These are phyloP conservation scores for Umbelopsis vinacea DNA, from an alignment of 192 early-diverging fungal genomes.

Conservation along the genomic window DNA sequence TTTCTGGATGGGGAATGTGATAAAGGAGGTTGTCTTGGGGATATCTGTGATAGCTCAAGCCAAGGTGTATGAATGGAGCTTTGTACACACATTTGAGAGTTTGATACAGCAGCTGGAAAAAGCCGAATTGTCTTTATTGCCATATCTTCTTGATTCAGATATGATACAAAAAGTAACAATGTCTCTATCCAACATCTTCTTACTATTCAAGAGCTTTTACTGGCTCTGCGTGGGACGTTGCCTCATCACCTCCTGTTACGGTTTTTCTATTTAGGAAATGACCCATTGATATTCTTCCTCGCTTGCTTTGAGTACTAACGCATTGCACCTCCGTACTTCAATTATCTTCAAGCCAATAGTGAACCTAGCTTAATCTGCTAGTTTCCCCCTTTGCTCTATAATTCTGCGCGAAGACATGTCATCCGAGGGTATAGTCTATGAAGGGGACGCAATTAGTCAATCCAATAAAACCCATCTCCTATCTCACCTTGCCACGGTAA, in stretches of 20 bases:
- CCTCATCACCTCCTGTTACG: not conserved
- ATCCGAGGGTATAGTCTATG: too few species aligned
- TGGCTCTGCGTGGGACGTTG: not conserved
- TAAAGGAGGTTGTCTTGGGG: not conserved
- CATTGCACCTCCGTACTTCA: not conserved
- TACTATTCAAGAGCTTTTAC: not conserved
- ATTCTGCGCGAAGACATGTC: not conserved
- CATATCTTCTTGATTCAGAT: too few species aligned
- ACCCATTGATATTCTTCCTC: not conserved
- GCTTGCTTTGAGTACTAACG: not conserved
- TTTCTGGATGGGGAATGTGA: constrained; percentile 19
- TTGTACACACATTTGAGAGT: too few species aligned
- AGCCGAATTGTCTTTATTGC: too few species aligned
- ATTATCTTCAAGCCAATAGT: not conserved
- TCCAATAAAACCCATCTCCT: too few species aligned
- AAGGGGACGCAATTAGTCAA: too few species aligned
- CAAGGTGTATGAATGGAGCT: too few species aligned
- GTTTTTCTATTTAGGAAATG: not conserved
- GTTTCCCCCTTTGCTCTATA: not conserved
- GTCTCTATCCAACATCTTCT: too few species aligned
- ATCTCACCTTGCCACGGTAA: too few species aligned
- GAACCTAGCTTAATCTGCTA: not conserved
- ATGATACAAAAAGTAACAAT: too few species aligned
- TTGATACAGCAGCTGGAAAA: too few species aligned
- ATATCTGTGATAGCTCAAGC: not conserved